These are phyloP conservation scores for Verbena officinalis DNA, from an alignment of 257 asterid species.

Conservation along the genomic window DNA sequence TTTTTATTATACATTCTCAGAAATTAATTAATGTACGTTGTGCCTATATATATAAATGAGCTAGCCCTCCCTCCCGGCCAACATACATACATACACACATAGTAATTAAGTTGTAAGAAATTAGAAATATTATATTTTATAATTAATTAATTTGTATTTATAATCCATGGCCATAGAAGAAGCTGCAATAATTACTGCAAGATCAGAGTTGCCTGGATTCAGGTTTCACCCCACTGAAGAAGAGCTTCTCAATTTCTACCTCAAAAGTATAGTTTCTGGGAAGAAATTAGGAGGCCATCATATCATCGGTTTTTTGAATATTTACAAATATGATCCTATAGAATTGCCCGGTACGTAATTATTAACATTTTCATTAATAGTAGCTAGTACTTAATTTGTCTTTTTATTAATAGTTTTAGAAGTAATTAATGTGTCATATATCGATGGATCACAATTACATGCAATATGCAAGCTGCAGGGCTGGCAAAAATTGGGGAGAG, in stretches of 20 bases:
- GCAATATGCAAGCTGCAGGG: no score
- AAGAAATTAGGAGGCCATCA: slow-evolving; percentile 43
- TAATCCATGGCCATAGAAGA: slow-evolving; percentile 43
- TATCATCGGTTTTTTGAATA: slow-evolving; percentile 65
- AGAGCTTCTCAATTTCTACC: slow-evolving; percentile 73
- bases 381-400: no score
- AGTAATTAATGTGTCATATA: no score
- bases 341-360: slow-evolving; percentile 64
- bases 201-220: slow-evolving; percentile 66
- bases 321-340: slow-evolving; percentile 65
- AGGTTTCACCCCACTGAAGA: slow-evolving; percentile 84
- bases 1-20: no score
- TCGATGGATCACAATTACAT: no score
- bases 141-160: no score
- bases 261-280: slow-evolving; percentile 46
- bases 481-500: slow-evolving; percentile 75
- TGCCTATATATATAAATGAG: no score
- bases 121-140: not conserved
- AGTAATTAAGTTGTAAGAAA: not conserved
- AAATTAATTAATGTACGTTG: no score
- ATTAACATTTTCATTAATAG: not conserved
- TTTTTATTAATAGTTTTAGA: no score
- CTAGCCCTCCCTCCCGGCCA: no score
- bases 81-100: no score
- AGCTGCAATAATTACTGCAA: slow-evolving; percentile 15